Base-by-base conservation (phyloP, 306 rosid genomes). In the Herpetospermum pedunculosum region DNA sequence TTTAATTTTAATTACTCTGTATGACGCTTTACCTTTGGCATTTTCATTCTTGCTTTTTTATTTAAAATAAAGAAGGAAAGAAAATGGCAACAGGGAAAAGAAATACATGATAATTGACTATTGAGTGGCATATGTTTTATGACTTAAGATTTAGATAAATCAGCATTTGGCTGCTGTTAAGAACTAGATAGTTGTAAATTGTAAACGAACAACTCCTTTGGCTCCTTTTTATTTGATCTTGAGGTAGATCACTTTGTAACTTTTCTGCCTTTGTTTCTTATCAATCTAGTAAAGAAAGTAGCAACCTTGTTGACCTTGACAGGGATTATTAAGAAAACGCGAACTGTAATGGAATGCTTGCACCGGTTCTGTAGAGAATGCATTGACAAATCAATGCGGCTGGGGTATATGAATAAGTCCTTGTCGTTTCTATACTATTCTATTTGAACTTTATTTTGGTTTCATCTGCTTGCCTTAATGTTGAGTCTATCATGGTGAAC, bases 311-410 rank as follows among this genome's bases (percentile, higher is more conserved):
- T 62, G 70, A 28, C 69, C 71, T 74, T 75, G 37, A 60, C 85
- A 79, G 98, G 98, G 35, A 92, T 92, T 70, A 92, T 92, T 55
- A 92, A 90, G 88, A 92, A 92, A 80, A 92, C 98, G 34, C 83
- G 98, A 74, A 92, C 98, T 62, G 98, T 92, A 30, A 92, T 92
- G 98, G 98, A 92, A 85, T 92, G 98, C 84, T 77, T 92, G 82
- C 98, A 92, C 87, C 91, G 98, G 60, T 92, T 92, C 80, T 92
- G 98, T 81, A 84, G 98, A 91, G 98, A 90, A 83, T 90, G 98
- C 89, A 92, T 92, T 80, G 98, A 92, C 86, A 92, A 90, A 77
- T 92, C 98, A 9, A 92, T 92, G 98, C 86, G 98, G 71, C 77
- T 92, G 72, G 98, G 98, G 98, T 92, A 81, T 43, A 79, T 72